These are phyloP conservation scores for Blastomyces parvus DNA, from an alignment of 2,329 filamentous ascomycete genomes.

Conservation along the genomic window DNA sequence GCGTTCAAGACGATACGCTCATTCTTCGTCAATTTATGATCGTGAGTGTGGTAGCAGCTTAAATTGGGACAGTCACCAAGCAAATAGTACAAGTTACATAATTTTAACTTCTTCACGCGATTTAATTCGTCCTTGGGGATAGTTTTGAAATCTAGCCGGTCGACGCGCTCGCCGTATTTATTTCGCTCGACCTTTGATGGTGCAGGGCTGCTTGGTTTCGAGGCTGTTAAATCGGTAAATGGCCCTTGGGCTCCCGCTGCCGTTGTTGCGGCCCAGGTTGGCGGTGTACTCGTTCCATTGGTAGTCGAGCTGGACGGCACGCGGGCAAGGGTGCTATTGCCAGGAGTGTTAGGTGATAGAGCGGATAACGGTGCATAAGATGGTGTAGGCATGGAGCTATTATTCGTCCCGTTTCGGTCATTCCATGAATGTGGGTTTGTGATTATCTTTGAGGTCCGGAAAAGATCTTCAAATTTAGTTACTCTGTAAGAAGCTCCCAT, in stretches of 20 bases:
- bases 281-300: slow-evolving; percentile 18
- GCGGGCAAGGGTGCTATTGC: slow-evolving; percentile 24
- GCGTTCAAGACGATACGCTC: slow-evolving; percentile 48
- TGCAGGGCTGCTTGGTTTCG: slow-evolving; percentile 24
- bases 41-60: slow-evolving; percentile 46
- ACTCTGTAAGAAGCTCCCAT: slow-evolving; percentile 42
- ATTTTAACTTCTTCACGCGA: slow-evolving; percentile 52
- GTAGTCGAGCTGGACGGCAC: slow-evolving; percentile 29
- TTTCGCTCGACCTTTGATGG: slow-evolving; percentile 45
- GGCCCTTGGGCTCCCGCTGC: slow-evolving; percentile 30
- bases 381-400: slow-evolving; percentile 13
- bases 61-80: slow-evolving; percentile 49
- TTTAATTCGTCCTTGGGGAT: slow-evolving; percentile 48
- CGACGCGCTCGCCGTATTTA: slow-evolving; percentile 51
- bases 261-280: slow-evolving; percentile 30
- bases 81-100: slow-evolving; percentile 54
- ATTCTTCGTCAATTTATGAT: slow-evolving; percentile 43
- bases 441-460: slow-evolving; percentile 45
- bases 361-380: slow-evolving; percentile 26
- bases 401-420: slow-evolving; percentile 10
- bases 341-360: slow-evolving; percentile 29
- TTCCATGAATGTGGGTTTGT: slow-evolving; percentile 19
- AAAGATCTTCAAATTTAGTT: slow-evolving; percentile 44
- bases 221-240: slow-evolving; percentile 29
- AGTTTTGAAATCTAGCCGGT: slow-evolving; percentile 42